Base-by-base conservation (phyloP, 2,329 filamentous ascomycete genomes). In the Fusarium circinatum region DNA sequence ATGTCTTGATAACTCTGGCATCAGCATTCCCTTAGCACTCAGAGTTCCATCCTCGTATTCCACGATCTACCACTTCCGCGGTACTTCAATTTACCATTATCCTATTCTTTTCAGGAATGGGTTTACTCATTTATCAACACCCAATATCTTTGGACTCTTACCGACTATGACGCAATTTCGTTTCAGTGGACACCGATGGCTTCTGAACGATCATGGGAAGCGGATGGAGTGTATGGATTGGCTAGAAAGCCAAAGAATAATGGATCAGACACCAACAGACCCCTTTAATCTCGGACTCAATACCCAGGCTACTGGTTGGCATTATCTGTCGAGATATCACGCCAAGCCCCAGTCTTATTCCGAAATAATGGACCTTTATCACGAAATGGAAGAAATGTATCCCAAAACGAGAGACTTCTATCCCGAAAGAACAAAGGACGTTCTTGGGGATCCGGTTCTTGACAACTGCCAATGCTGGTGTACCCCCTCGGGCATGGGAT, bases 141-240 rank as follows among this genome's bases (percentile, higher is more conserved):
- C 0, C 6, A 28, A 48, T 0, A 2, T 2, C 0, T 22, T 22
- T 15, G 45, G 45, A 28, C 45, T 48, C 4, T 28, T 15, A 5
- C 45, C 26, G 9, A 17, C 6, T 22, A 48, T 47, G 44, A 22
- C 6, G 8, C 13, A 3, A 0, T 0, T 6, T 20, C 1, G 0
- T 13, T 13, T 9, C 11, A 0, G 0, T 8, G 2, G 24, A 0
- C n/a, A 10, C 4, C 0, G 1, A 5, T 17, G 42, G 42, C 18
- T 24, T 0, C 3, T 0, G 11, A 1, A 0, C 12, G 12, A 18
- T 18, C 2, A 26, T 44, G 11, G 11, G 1, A 45, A 13, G 7
- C 5, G 17, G 0, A 4, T 6, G 4, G 18, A 28, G 1, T 4
- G 5, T 22, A 7, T 28, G 0, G 0, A 28, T 8, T 48, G 18